Percentiles rank a stretch among this genome's conserved stretches.
These are phyloP conservation scores for Coffea canephora DNA, from an alignment of 257 asterid species.

Conservation along the genomic window DNA sequence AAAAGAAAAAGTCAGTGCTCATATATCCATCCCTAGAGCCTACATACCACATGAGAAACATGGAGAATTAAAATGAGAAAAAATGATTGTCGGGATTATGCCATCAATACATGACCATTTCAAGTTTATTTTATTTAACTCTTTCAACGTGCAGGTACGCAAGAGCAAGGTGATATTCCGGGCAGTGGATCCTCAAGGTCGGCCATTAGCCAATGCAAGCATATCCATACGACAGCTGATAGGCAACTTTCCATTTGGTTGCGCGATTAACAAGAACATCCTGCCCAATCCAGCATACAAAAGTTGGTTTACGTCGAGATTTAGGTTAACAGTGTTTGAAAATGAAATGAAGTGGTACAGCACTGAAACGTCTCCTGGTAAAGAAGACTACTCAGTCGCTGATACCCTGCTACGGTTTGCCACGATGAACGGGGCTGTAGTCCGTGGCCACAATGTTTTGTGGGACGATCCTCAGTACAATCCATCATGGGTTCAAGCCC, in stretches of 20 bases:
- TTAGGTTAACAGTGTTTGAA: constrained; percentile 61
- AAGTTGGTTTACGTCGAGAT: constrained; percentile 54
- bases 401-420: constrained; percentile 42
- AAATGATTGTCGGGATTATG: neutral
- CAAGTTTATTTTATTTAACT: too few relatives aligned
- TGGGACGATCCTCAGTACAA: constrained; percentile 45
- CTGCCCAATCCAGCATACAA: constrained; percentile 31
- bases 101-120: too few relatives aligned
- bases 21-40: too few relatives aligned
- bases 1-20: too few relatives aligned
- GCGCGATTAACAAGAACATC: neutral
- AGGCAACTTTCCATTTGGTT: neutral
- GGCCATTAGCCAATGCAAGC: constrained; percentile 47
- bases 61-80: neutral
- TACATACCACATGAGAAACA: too few relatives aligned
- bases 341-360: constrained; percentile 70
- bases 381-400: constrained; percentile 37
- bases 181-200: constrained; percentile 48
- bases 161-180: constrained; percentile 47
- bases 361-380: constrained; percentile 32
- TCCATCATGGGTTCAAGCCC: constrained; percentile 49
- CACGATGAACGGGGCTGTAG: constrained; percentile 14
- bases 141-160: constrained; percentile 36
- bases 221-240: constrained; percentile 1
- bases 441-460: constrained; percentile 74